phyloP scores from a whole-genome alignment of 2,329 filamentous ascomycete genomes.

The Penicillium expansum region DNA sequence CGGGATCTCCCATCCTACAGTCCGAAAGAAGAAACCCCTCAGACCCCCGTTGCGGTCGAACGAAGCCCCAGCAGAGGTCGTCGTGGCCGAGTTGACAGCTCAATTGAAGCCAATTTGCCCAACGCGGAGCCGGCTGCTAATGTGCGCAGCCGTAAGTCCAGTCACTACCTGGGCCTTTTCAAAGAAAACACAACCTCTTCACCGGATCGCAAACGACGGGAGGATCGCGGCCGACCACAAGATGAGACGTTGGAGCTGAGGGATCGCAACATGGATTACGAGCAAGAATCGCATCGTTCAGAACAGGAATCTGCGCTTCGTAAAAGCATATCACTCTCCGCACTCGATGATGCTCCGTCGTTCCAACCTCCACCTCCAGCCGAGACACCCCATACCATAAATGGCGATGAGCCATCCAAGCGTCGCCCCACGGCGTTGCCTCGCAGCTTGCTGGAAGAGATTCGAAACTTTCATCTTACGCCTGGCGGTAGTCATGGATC shows the following conservation, averaged over 20 bases:
- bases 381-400: constrained; percentile 7
- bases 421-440: constrained; percentile 42
- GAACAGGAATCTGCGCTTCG: constrained; percentile 24
- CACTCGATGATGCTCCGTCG: constrained; percentile 24
- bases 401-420: constrained; percentile 26
- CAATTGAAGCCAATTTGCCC: constrained; percentile 62
- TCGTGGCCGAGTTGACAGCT: constrained; percentile 55
- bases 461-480: constrained; percentile 54
- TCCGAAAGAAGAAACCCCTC: constrained; percentile 21
- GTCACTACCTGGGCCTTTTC: constrained; percentile 64
- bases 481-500: constrained; percentile 47
- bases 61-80: constrained; percentile 46
- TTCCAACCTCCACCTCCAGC: constrained; percentile 17
- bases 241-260: constrained; percentile 26
- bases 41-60: constrained; percentile 24
- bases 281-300: constrained; percentile 10
- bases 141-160: constrained; percentile 63
- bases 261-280: constrained; percentile 18
- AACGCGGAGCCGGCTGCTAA: constrained; percentile 55
- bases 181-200: constrained; percentile 58
- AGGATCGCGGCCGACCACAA: constrained; percentile 43
- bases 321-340: constrained; percentile 31
- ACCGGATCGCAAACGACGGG: constrained; percentile 52
- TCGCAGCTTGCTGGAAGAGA: constrained; percentile 54
- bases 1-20: constrained; percentile 24